phyloP scores from a whole-genome alignment of 805 yeast species.

The Starmerella vaccinii region DNA sequence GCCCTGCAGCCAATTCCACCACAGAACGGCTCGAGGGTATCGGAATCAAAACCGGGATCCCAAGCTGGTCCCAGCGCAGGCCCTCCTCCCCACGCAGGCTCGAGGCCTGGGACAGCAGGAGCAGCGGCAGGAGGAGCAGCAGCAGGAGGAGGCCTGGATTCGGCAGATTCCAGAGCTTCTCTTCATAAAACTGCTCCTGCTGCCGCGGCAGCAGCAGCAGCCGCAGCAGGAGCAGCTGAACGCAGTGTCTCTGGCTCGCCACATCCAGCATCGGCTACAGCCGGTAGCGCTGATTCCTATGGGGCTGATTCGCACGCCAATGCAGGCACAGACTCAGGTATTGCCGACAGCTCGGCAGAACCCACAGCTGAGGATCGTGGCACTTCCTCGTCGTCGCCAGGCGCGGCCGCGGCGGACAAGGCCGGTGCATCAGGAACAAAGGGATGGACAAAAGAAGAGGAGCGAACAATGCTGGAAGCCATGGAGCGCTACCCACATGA shows the following conservation, averaged over 20 bases:
- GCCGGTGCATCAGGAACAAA: conserved; percentile 24
- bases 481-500: conserved; percentile 55
- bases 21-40: background rate
- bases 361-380: background rate
- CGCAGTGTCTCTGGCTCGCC: background rate
- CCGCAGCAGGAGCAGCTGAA: too few relatives aligned
- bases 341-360: too few relatives aligned
- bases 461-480: conserved; percentile 52
- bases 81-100: background rate
- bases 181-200: background rate
- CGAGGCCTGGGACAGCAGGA: background rate
- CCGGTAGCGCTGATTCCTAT: background rate
- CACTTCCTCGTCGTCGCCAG: background rate
- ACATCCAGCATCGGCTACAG: background rate
- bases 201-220: too few relatives aligned
- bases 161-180: too few relatives aligned
- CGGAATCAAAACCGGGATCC: background rate
- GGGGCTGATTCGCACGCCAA: too few relatives aligned
- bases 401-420: background rate
- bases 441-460: conserved; percentile 56
- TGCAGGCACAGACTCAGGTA: too few relatives aligned
- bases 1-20: conserved; percentile 16
- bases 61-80: background rate
- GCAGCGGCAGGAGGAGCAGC: too few relatives aligned
- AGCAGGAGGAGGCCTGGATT: too few relatives aligned